Conservation (phyloP, 2,329 filamentous ascomycete species). For the Ceratocystis albifundus region DNA sequence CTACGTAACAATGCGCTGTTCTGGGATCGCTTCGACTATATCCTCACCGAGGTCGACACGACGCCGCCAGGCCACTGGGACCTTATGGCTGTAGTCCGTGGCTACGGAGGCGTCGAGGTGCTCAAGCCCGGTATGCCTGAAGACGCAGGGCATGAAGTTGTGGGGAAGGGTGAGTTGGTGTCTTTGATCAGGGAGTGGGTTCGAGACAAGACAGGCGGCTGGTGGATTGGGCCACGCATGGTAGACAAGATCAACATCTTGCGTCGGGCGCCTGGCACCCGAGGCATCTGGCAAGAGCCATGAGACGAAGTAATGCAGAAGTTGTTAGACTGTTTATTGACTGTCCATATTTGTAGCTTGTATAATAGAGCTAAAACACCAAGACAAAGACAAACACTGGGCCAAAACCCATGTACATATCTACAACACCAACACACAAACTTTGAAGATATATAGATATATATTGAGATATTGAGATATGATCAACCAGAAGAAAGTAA, state of each 20-base stretch:
- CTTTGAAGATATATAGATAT: not conserved
- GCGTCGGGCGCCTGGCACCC: slow-evolving; percentile 12
- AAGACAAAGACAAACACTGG: no score
- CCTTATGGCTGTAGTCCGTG: slow-evolving; percentile 44
- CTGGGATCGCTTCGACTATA: slow-evolving; percentile 54
- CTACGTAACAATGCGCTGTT: slow-evolving; percentile 40
- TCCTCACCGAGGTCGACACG: slow-evolving; percentile 43
- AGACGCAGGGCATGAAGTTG: slow-evolving; percentile 27
- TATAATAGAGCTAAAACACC: not conserved
- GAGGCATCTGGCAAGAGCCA: slow-evolving; percentile 16
- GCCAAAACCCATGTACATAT: no score
- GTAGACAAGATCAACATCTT: slow-evolving; percentile 36
- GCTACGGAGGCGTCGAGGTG: slow-evolving; percentile 48
- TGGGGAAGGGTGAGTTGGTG: slow-evolving; percentile 38
- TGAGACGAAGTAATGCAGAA: not conserved
- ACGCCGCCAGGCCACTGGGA: slow-evolving; percentile 45
- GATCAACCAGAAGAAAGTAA: not conserved
- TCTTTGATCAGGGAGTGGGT: slow-evolving; percentile 33
- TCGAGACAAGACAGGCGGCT: slow-evolving; percentile 43
- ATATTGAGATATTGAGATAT: not conserved
- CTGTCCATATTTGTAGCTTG: not conserved
- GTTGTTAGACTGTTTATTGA: no score
- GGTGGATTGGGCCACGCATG: slow-evolving; percentile 55
- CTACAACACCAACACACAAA: no score
- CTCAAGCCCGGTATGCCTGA: slow-evolving; percentile 37